phyloP scores from a whole-genome alignment of 2,329 filamentous ascomycete genomes.

The Fusarium sp. region DNA sequence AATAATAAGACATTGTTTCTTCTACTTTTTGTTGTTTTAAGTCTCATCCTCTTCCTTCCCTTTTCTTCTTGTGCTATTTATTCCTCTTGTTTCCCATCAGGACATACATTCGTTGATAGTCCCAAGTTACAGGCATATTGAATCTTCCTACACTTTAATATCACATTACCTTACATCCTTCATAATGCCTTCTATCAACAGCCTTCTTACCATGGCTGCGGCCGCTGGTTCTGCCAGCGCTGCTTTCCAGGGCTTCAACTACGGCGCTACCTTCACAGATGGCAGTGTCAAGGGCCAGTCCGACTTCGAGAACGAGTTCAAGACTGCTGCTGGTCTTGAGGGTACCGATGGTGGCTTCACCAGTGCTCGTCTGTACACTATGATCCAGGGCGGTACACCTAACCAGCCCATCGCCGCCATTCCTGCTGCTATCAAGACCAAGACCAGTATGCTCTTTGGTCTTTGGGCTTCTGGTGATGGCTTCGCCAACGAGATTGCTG shows the following conservation, averaged over 20 bases:
- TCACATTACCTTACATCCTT: background rate
- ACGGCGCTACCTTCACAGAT: conserved; percentile 71
- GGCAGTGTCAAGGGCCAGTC: conserved; percentile 69
- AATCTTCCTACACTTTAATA: background rate
- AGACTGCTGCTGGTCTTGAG: conserved; percentile 70
- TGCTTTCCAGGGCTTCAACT: conserved; percentile 77
- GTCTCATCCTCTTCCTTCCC: background rate
- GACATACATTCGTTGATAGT: conserved; percentile 34
- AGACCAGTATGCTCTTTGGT: conserved; percentile 83
- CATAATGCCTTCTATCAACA: conserved; percentile 51
- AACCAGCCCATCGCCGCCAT: conserved; percentile 78
- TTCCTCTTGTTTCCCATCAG: background rate
- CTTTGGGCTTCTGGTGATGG: conserved; percentile 82
- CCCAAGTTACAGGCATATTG: background rate
- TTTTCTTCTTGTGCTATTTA: conserved; percentile 6
- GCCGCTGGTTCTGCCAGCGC: conserved; percentile 53
- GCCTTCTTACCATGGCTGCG: conserved; percentile 52
- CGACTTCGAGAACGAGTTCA: conserved; percentile 79
- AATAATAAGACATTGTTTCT: conserved; percentile 8
- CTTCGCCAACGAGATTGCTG: conserved; percentile 79
- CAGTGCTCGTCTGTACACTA: conserved; percentile 80
- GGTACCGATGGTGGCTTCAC: conserved; percentile 73
- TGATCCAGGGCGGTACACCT: conserved; percentile 75
- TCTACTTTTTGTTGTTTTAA: background rate
- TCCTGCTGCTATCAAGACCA: conserved; percentile 83